Percentiles rank a stretch among this genome's conserved stretches.
phyloP scores from a whole-genome alignment of 2,329 filamentous ascomycete species.

The Trichoderma atroviride region DNA sequence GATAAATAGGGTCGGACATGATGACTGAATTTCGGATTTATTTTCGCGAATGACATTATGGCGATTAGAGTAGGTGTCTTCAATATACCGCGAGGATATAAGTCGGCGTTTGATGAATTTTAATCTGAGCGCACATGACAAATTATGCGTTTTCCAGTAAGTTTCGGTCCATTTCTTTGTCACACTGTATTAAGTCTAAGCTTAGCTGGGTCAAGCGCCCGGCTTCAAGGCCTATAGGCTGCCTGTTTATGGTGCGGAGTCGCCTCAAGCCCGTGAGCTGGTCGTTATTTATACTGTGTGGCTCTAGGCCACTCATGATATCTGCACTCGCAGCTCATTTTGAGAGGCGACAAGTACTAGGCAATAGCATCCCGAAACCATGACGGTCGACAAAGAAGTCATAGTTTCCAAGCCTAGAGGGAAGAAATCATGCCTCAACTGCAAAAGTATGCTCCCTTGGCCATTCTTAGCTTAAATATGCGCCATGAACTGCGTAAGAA shows the following conservation, averaged over 20 bases:
- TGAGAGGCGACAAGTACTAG: background rate
- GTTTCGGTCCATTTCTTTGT: background rate
- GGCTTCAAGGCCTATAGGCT: background rate
- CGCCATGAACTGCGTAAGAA: background rate
- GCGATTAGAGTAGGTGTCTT: background rate
- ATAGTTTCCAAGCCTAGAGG: background rate
- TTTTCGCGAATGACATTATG: background rate
- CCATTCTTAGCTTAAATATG: background rate
- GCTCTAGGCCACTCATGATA: background rate
- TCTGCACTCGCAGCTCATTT: background rate
- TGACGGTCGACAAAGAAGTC: background rate
- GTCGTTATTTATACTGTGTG: background rate
- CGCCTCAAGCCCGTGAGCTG: background rate
- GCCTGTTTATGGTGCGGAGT: background rate
- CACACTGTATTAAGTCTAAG: background rate
- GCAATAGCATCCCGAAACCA: background rate
- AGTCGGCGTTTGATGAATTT: background rate
- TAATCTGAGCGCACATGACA: background rate
- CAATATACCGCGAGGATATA: background rate
- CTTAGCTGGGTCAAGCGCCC: background rate
- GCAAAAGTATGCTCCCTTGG: constrained; percentile 12
- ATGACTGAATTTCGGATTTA: background rate
- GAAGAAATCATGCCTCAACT: constrained; percentile 23
- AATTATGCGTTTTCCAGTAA: background rate
- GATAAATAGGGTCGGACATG: background rate